Conservation (phyloP, 768 basidiomycete genomes). For the Trametes cinnabarina region DNA sequence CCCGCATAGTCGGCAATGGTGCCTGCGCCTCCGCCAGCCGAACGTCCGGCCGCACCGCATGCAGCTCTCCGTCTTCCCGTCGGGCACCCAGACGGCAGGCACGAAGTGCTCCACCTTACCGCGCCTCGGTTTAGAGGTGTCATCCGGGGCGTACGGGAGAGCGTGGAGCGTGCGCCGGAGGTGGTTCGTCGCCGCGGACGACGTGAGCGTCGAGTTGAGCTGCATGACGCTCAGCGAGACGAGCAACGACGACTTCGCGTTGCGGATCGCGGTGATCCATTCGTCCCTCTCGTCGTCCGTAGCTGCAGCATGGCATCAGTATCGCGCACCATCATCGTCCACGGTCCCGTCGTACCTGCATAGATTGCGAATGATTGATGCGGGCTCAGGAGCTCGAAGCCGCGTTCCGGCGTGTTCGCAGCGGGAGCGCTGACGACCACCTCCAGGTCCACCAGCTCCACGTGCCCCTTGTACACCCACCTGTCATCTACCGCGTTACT, state of each 20-base stretch:
- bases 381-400: constrained; percentile 75
- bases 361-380: constrained; percentile 75
- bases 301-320: constrained; percentile 34
- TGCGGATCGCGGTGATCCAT: constrained; percentile 67
- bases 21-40: constrained; percentile 74
- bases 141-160: constrained; percentile 59
- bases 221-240: constrained; percentile 66
- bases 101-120: constrained; percentile 77
- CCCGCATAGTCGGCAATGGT: constrained; percentile 87
- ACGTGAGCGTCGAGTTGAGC: constrained; percentile 79
- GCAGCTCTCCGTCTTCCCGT: constrained; percentile 76
- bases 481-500: constrained; percentile 52
- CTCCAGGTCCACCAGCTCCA: constrained; percentile 72
- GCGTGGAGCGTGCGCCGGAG: constrained; percentile 73
- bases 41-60: constrained; percentile 81
- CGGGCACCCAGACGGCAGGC: constrained; percentile 91
- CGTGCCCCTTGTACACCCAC: constrained; percentile 72
- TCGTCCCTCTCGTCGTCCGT: constrained; percentile 56
- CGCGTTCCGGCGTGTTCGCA: constrained; percentile 48
- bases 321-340: background rate
- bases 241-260: constrained; percentile 70
- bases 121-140: constrained; percentile 36
- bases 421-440: constrained; percentile 53
- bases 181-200: constrained; percentile 73
- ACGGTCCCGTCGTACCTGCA: constrained; percentile 44